Base-by-base conservation (phyloP, 2,329 filamentous ascomycete genomes). In the Microcyclosporella mali region DNA sequence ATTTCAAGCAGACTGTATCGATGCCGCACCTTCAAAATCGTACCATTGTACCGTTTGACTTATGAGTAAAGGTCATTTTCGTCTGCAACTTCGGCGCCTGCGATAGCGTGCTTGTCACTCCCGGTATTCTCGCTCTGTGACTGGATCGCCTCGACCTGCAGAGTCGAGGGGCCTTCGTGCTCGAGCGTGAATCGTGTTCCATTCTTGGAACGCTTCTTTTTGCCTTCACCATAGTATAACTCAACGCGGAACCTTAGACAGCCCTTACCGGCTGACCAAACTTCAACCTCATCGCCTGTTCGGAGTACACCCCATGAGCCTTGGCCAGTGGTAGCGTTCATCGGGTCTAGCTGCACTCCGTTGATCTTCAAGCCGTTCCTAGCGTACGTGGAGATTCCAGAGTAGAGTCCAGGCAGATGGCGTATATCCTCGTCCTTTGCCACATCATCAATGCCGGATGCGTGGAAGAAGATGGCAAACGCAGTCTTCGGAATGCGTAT, bases 371-470 rank as follows among this genome's bases (percentile, higher is more conserved):
- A 86, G 15, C 87, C 86, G 19, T 73, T 71, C 6, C 81, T 83
- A 3, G 86, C 84, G 55, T 88, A 88, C 3, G 88, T 94, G 1
- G 84, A 83, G 38, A 95, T 81, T 48, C 88, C 84, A 3, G 78
- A 74, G 55, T 82, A 82, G 2, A 82, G 70, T 10, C 78, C 74
- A 2, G 65, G 64, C 1, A 78, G 56, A 12, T 64, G 65, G 8
- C 68, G 72, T 69, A 72, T 81, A 58, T 76, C 78, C 39, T 75
- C 65, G 38, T 62, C 52, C 33, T 64, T 60, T 8, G 64, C 75
- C 28, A 70, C 70, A 39, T 72, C 71, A 44, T 86, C 82, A 45
- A 82, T 82, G 9, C 77, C 78, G 1, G 81, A 75, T 42, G 78
- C 81, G 74, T 84, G 88, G 21, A 92, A 78, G 27, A 87, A 72